Percentiles rank a stretch among this genome's conserved stretches.
phyloP scores from a whole-genome alignment of 2,329 filamentous ascomycete genomes.

The Trichoderma sp. region DNA sequence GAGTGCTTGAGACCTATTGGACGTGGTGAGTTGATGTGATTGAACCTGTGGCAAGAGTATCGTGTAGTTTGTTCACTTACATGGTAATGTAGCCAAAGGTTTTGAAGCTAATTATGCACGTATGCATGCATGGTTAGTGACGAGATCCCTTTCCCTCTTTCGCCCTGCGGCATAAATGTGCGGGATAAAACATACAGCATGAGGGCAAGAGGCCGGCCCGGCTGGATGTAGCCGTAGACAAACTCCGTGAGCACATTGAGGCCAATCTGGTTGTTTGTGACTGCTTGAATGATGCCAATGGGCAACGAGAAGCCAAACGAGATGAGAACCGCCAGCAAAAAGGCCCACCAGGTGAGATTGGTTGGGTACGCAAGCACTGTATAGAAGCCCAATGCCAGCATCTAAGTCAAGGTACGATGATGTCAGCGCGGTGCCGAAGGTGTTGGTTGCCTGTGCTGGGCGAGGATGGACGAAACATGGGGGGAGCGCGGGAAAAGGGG shows the following conservation, averaged over 20 bases:
- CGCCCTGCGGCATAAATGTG: neutral
- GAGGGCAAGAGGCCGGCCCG: constrained; percentile 69
- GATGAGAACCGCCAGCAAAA: constrained; percentile 66
- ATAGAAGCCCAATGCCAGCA: constrained; percentile 56
- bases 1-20: constrained; percentile 59
- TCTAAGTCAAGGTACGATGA: constrained; percentile 41
- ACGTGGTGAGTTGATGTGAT: neutral
- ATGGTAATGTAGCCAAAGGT: constrained; percentile 66
- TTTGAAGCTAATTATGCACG: constrained; percentile 54
- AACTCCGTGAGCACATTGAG: constrained; percentile 77
- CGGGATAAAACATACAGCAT: constrained; percentile 60
- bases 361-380: constrained; percentile 65
- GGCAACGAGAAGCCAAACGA: constrained; percentile 66
- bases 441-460: constrained; percentile 15
- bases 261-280: constrained; percentile 71
- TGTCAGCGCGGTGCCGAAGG: constrained; percentile 10
- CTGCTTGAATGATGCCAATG: constrained; percentile 69
- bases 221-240: constrained; percentile 74
- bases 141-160: neutral
- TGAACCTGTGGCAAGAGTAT: neutral
- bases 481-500: too few relatives aligned
- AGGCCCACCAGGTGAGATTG: constrained; percentile 72
- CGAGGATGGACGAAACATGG: too few relatives aligned
- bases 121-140: constrained; percentile 4
- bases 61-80: constrained; percentile 34